Evolutionary conservation across 2,329 filamentous ascomycete genomes (phyloP).

Genomic region (Lachnellula arida): DNA sequence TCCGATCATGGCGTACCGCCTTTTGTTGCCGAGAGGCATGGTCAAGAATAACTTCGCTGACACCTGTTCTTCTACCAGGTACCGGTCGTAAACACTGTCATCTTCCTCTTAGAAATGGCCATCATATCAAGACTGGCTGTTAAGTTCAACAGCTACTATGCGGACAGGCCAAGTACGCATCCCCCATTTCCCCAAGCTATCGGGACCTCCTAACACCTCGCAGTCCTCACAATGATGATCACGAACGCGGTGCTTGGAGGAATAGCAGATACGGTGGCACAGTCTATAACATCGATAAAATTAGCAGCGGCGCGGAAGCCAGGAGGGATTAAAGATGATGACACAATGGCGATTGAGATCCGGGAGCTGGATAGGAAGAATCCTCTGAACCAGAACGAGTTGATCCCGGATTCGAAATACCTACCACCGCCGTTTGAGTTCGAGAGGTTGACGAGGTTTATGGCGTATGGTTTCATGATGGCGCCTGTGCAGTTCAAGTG

Average conservation of each 20-base stretch:
- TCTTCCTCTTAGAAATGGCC: conserved; percentile 85
- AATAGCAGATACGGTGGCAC: conserved; percentile 92
- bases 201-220: conserved; percentile 6
- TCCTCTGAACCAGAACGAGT: conserved; percentile 58
- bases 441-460: conserved; percentile 88
- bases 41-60: conserved; percentile 15
- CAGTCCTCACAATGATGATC: conserved; percentile 97
- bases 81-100: conserved; percentile 81
- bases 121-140: conserved; percentile 76
- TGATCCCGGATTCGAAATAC: conserved; percentile 58
- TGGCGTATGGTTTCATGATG: conserved; percentile 97
- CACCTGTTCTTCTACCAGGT: conserved; percentile 38
- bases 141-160: conserved; percentile 93
- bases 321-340: conserved; percentile 53
- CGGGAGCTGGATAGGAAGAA: conserved; percentile 81
- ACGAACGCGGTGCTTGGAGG: conserved; percentile 95
- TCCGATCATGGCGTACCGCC: neutral
- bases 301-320: conserved; percentile 60
- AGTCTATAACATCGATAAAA: conserved; percentile 82
- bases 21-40: neutral
- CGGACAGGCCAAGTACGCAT: conserved; percentile 71
- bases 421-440: conserved; percentile 89
- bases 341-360: conserved; percentile 80
- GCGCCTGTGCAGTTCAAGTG: conserved; percentile 92
- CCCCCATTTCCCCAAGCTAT: neutral